Base-by-base conservation (phyloP, 306 rosid species). In the Arachis stenosperma region DNA sequence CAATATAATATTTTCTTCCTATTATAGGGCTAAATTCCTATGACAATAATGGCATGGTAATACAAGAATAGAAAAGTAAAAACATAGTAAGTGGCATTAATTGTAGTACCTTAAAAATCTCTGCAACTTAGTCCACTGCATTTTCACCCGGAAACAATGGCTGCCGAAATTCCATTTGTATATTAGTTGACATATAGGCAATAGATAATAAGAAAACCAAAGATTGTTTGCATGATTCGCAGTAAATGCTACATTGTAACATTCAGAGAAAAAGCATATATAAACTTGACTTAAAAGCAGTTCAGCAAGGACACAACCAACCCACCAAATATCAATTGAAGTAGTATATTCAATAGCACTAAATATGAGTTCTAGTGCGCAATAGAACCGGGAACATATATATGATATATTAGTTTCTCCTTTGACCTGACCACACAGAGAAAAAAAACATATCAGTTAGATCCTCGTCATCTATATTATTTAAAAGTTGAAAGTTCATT, bases 91-190 rank as follows among this genome's bases (percentile, higher is more conserved):
- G 27, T 15, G 36, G 11, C 40, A 43, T 55, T 42, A 68, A 8
- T 42, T 75, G 15, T 62, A 37, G 48, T 65, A 89, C 95, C 95
- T 89, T 89, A 77, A 91, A 89, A 67, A 91, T 91, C 84, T 87
- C 97, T 57, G 89, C 97, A 67, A 91, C 92, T 76, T 91, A 95
- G 78, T 87, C 97, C 65, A 89, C 92, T 4, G 97, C 92, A 69
- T 81, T 88, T 66, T 87, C 94, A 6, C 97, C 92, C 6, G 97
- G 97, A 81, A 91, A 91, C 80, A 91, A 66, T 29, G 92, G 90
- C 97, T 91, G 54, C 81, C 87, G 58, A 83, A 76, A 6, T 56
- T 73, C 40, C 78, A 50, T 48, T 63, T 54, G 15, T 65, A 30
- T 51, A 63, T 73, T 46, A 79, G 71, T 33, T 52, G 68, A 69